A percentile compares a stretch with the other conserved stretches of the same genome.
Evolutionary conservation across 805 yeast species (phyloP).

Genomic region (Ogataea pini): DNA sequence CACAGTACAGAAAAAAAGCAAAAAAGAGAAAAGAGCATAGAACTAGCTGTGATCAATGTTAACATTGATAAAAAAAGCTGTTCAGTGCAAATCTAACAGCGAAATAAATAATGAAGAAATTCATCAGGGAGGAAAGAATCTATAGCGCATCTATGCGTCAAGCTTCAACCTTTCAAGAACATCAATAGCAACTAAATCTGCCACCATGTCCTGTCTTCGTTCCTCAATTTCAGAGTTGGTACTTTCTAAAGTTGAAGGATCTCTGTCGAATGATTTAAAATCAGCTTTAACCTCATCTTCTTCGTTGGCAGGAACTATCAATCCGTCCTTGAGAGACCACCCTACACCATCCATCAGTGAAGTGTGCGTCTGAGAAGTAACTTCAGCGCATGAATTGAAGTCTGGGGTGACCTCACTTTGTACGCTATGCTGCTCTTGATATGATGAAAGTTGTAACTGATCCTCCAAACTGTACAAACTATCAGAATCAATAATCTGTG

Average conservation of each 20-base stretch:
- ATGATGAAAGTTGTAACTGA: slow-evolving; percentile 8
- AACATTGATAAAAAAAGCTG: too few relatives aligned
- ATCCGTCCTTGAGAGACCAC: slow-evolving; percentile 22
- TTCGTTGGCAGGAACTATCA: slow-evolving; percentile 11
- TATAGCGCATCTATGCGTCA: not conserved
- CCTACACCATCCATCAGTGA: slow-evolving; percentile 13
- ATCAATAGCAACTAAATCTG: slow-evolving; percentile 26
- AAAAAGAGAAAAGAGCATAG: not conserved
- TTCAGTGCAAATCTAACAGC: slow-evolving; percentile 2
- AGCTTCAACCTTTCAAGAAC: slow-evolving; percentile 20
- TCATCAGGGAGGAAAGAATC: not conserved
- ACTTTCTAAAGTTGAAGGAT: not conserved
- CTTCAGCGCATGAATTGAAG: not conserved
- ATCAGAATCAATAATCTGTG: slow-evolving; percentile 13
- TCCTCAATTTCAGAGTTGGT: not conserved
- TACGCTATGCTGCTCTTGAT: slow-evolving; percentile 1
- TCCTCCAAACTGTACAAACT: slow-evolving; percentile 22
- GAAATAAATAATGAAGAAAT: not conserved
- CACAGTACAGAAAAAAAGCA: not conserved
- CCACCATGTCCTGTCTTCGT: slow-evolving; percentile 20
- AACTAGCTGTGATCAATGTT: slow-evolving; percentile 3
- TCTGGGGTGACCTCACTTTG: slow-evolving; percentile 6
- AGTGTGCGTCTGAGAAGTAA: not conserved
- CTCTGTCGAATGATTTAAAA: not conserved
- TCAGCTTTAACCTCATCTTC: not conserved